A percentile compares a stretch with the other conserved stretches of the same genome.
Evolutionary conservation across 306 rosid genomes (phyloP).

Genomic region (Morella rubra): DNA sequence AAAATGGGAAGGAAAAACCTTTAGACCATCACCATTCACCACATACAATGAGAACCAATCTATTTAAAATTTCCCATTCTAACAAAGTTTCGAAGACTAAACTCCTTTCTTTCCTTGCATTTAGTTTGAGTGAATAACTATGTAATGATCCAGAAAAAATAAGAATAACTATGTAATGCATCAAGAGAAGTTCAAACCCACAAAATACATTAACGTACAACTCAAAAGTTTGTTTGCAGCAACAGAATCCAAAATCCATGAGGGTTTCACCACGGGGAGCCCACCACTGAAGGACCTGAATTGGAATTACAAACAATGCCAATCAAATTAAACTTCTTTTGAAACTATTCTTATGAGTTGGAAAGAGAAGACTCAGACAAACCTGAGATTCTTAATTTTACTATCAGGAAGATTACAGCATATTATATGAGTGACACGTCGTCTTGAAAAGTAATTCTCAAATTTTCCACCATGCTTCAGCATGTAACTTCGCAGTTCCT

Average conservation of each 20-base stretch:
- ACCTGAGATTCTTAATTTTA: slow-evolving; percentile 85
- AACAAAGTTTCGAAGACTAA: neutral
- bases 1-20: slow-evolving; percentile 14
- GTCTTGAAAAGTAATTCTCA: slow-evolving; percentile 88
- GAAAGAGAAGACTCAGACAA: slow-evolving; percentile 12
- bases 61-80: slow-evolving; percentile 10
- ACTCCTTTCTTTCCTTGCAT: neutral
- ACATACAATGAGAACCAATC: neutral
- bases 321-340: slow-evolving; percentile 1
- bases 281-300: slow-evolving; percentile 87
- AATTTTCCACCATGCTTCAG: slow-evolving; percentile 73
- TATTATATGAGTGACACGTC: slow-evolving; percentile 76
- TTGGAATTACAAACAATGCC: slow-evolving; percentile 25
- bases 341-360: neutral
- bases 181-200: slow-evolving; percentile 16
- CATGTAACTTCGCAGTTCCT: slow-evolving; percentile 89
- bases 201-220: slow-evolving; percentile 53
- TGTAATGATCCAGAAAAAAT: too few species aligned
- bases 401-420: slow-evolving; percentile 82
- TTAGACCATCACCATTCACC: neutral
- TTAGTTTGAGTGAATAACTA: neutral
- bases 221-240: slow-evolving; percentile 73
- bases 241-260: slow-evolving; percentile 87
- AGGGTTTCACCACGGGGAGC: slow-evolving; percentile 86
- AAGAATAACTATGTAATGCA: neutral